Evolutionary conservation across 1,284 basidiomycete genomes (phyloP).

Genomic region (Rhizoctonia solani): DNA sequence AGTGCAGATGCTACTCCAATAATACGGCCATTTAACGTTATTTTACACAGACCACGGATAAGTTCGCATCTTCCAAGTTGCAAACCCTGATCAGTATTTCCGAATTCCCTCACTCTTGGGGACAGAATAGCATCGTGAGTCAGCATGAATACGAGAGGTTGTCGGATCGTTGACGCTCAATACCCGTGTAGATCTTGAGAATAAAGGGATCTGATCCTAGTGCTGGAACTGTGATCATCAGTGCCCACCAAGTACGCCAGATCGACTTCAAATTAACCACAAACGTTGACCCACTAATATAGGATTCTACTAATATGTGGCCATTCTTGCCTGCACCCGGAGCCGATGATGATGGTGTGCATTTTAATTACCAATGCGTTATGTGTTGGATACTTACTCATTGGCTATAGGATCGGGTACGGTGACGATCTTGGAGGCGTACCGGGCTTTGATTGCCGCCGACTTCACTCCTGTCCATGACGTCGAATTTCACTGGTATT

Average conservation of each 20-base stretch:
- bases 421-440: conserved; percentile 89
- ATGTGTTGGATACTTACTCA: background rate
- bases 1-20: conserved; percentile 37
- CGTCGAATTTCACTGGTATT: conserved; percentile 96
- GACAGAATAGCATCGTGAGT: conserved; percentile 84
- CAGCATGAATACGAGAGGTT: conserved; percentile 45
- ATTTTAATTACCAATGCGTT: background rate
- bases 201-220: conserved; percentile 68
- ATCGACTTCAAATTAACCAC: too few species aligned
- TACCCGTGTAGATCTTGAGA: conserved; percentile 60
- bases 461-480: conserved; percentile 77
- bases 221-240: conserved; percentile 66
- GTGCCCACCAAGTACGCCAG: too few species aligned
- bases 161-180: conserved; percentile 41
- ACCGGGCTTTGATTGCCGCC: conserved; percentile 78
- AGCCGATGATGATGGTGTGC: conserved; percentile 83
- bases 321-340: conserved; percentile 89
- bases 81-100: conserved; percentile 63
- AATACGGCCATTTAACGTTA: conserved; percentile 35
- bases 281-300: too few species aligned
- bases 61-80: conserved; percentile 62
- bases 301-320: conserved; percentile 88
- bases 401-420: conserved; percentile 67
- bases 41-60: conserved; percentile 61
- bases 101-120: conserved; percentile 90